Base-by-base conservation (phyloP, 164 flowering plant genomes). In the Liquidambar formosana region DNA sequence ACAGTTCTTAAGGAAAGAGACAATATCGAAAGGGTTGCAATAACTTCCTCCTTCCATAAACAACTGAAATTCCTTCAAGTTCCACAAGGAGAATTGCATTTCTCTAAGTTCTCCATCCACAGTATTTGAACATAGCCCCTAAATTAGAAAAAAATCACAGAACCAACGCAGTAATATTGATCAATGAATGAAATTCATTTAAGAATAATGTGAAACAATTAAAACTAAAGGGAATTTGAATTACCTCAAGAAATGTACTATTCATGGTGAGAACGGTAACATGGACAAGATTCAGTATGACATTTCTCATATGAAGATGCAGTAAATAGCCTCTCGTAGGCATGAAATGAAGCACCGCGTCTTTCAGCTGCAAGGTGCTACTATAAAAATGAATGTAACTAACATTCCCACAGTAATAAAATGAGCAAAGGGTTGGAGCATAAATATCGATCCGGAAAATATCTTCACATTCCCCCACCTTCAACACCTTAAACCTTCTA, bases 221-320 rank as follows among this genome's bases (percentile, higher is more conserved):
- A 5, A 26, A 48, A 13, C 22, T n/a, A 13, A 5, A 49, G 27
- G 9, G 13, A 10, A 22, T 48, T 64, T 1, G 18, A 2, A 48
- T 25, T 54, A 71, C 75, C 75, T 72, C 75, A 26, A 72, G 53
- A 60, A 72, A 66, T 15, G 21, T 16, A 43, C 61, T 53, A 5
- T 49, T 23, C 0, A 26, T 45, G 5, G 75, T 57, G 56, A 72
- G 54, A 16, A 44, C 47, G 2, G 1, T 22, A n/a, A 72, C 56
- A 52, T 52, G 58, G 0, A 41, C 1, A 25, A 72, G 8, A 61
- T 41, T 14, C 26, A 0, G 8, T 4, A 59, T 16, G 11, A 65
- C 22, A 23, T 8, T 18, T 23, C 45, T 33, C 15, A 8, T 5
- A 5, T 5, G 13, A 9, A 33, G 23, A 16, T 10, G 12, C 19